phyloP scores from a whole-genome alignment of 2,329 filamentous ascomycete species.

The Penicillium sp. region DNA sequence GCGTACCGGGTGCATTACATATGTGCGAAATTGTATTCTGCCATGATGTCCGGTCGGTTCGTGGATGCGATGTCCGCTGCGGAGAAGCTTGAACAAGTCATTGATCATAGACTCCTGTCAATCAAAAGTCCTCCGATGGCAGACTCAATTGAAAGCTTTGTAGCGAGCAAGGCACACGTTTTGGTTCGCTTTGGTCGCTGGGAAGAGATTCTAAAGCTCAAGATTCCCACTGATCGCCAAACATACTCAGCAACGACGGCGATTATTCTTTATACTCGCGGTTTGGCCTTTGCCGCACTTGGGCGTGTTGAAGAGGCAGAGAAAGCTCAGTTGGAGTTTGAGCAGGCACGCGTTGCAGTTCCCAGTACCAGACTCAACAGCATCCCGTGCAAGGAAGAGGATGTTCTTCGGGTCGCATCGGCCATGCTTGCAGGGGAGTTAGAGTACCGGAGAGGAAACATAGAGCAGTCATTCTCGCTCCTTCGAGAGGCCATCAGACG shows the following conservation, averaged over 20 bases:
- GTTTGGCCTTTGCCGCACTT: constrained; percentile 62
- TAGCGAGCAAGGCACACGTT: constrained; percentile 66
- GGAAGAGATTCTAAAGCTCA: constrained; percentile 61
- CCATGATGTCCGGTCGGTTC: constrained; percentile 18
- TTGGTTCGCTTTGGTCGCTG: constrained; percentile 71
- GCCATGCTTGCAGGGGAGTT: constrained; percentile 72
- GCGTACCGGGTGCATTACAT: constrained; percentile 18
- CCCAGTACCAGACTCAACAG: constrained; percentile 64
- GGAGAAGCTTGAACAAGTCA: constrained; percentile 13
- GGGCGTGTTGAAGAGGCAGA: constrained; percentile 56
- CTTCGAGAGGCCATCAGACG: constrained; percentile 59
- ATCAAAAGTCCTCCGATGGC: constrained; percentile 71
- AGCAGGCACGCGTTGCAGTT: constrained; percentile 52
- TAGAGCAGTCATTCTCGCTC: constrained; percentile 58
- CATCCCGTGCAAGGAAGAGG: constrained; percentile 55
- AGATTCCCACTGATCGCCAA: constrained; percentile 55
- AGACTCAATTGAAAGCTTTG: constrained; percentile 72
- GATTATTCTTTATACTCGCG: constrained; percentile 65
- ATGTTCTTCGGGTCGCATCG: constrained; percentile 62
- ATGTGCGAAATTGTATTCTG: constrained; percentile 19
- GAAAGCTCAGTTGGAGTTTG: constrained; percentile 53
- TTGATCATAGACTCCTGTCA: constrained; percentile 29
- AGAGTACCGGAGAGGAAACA: constrained; percentile 63
- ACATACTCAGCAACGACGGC: constrained; percentile 70
- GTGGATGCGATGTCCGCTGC: constrained; percentile 18